Conservation (phyloP, 2,329 filamentous ascomycete species). For the Helotiales sp. region DNA sequence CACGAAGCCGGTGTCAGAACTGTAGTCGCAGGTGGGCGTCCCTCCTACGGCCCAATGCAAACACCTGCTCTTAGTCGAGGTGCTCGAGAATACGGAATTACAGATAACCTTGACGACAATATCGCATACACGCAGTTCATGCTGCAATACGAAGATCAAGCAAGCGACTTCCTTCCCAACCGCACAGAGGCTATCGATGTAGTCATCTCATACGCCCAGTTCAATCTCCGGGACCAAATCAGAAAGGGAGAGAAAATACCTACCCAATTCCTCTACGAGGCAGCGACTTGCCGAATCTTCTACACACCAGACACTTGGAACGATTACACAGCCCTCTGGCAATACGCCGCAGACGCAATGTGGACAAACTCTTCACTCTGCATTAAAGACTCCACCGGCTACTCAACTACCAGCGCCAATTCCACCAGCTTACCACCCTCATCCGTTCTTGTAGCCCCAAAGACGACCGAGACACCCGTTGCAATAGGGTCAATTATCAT, state of each 20-base stretch:
- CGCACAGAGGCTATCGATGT: background rate
- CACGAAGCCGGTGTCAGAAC: background rate
- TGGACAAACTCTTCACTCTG: background rate
- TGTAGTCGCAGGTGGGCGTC: slow-evolving; percentile 1
- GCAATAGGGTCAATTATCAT: background rate
- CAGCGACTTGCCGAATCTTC: slow-evolving; percentile 14
- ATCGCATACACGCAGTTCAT: background rate
- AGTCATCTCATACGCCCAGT: background rate
- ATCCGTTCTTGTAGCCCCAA: background rate
- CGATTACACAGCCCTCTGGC: background rate
- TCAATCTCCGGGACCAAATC: background rate
- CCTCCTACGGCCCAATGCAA: slow-evolving; percentile 11
- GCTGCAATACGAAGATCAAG: background rate
- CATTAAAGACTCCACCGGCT: background rate
- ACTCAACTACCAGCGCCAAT: background rate
- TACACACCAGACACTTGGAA: slow-evolving; percentile 1
- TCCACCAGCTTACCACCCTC: background rate
- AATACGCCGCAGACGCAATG: background rate
- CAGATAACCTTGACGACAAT: background rate
- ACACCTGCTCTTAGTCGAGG: slow-evolving; percentile 7
- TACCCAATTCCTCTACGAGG: slow-evolving; percentile 9
- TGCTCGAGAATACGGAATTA: background rate
- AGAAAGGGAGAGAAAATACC: background rate
- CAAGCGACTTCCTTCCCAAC: background rate
- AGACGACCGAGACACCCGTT: background rate